Evolutionary conservation across 345 rosid genomes (phyloP).

Genomic region (Eucalyptus fibrosa): DNA sequence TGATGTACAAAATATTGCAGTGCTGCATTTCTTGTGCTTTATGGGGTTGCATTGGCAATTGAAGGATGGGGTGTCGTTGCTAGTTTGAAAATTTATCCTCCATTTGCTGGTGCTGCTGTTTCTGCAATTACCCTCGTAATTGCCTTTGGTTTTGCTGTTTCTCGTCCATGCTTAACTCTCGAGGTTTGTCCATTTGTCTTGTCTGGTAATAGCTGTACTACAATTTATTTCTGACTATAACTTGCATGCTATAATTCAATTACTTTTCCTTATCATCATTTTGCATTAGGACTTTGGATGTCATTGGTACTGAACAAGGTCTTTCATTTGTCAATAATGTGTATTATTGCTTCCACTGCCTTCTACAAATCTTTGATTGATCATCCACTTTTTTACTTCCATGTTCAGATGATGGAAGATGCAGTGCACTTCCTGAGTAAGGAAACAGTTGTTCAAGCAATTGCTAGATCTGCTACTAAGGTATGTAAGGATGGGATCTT

Average conservation of each 20-base stretch:
- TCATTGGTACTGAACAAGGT: not conserved
- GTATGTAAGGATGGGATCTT: constrained; percentile 12
- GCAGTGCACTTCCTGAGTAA: constrained; percentile 95
- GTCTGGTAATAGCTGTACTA: not conserved
- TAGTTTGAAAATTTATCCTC: constrained; percentile 93
- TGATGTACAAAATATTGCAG: constrained; percentile 24
- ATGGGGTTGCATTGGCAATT: constrained; percentile 95
- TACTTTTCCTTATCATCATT: not conserved
- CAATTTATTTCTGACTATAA: not conserved
- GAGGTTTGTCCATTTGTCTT: constrained; percentile 34
- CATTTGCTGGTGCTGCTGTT: constrained; percentile 99
- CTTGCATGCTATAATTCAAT: not conserved
- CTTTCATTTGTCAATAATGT: not conserved
- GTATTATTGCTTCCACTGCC: not conserved
- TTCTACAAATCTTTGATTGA: not conserved
- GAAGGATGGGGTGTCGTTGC: constrained; percentile 99
- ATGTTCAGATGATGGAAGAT: constrained; percentile 92
- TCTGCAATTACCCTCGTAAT: constrained; percentile 96
- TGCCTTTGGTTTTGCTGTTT: constrained; percentile 98
- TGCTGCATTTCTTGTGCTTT: constrained; percentile 91
- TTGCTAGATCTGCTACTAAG: constrained; percentile 96
- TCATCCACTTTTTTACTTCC: constrained; percentile 1
- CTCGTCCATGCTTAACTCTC: constrained; percentile 96
- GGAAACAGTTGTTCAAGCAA: constrained; percentile 96
- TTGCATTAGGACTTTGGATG: not conserved